These are phyloP conservation scores for Ogataea methylovora DNA, from an alignment of 805 yeast species.

Conservation along the genomic window DNA sequence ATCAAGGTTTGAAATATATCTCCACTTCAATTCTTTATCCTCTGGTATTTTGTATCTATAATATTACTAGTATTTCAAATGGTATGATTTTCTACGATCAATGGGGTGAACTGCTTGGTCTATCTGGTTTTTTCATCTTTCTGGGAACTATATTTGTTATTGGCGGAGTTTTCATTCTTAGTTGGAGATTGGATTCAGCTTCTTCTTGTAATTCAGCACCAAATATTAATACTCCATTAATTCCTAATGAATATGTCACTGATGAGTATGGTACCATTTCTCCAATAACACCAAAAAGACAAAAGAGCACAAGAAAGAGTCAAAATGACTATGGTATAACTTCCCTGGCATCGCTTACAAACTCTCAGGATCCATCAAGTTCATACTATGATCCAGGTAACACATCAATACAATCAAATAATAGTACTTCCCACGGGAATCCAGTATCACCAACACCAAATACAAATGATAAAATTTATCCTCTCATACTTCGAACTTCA, in stretches of 20 bases:
- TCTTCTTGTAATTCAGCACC: constrained; percentile 5
- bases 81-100: constrained; percentile 55
- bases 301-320: constrained; percentile 2
- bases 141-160: constrained; percentile 44
- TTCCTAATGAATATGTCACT: not conserved
- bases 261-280: constrained; percentile 5
- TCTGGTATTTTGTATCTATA: constrained; percentile 76
- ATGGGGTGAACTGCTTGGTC: constrained; percentile 28
- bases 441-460: constrained; percentile 3
- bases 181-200: constrained; percentile 37
- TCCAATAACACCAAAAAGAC: constrained; percentile 12
- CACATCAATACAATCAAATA: constrained; percentile 1
- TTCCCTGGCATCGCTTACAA: constrained; percentile 14
- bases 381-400: constrained; percentile 14
- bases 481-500: constrained; percentile 17
- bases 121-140: constrained; percentile 31
- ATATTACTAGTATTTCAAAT: constrained; percentile 59
- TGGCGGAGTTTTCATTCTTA: constrained; percentile 62
- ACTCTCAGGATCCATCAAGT: constrained; percentile 14
- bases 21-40: constrained; percentile 81
- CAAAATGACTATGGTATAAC: constrained; percentile 8
- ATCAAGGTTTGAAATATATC: constrained; percentile 60
- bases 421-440: not conserved
- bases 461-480: constrained; percentile 14
- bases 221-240: constrained; percentile 4